Base-by-base conservation (phyloP, 306 rosid genomes). In the Neltuma alba region DNA sequence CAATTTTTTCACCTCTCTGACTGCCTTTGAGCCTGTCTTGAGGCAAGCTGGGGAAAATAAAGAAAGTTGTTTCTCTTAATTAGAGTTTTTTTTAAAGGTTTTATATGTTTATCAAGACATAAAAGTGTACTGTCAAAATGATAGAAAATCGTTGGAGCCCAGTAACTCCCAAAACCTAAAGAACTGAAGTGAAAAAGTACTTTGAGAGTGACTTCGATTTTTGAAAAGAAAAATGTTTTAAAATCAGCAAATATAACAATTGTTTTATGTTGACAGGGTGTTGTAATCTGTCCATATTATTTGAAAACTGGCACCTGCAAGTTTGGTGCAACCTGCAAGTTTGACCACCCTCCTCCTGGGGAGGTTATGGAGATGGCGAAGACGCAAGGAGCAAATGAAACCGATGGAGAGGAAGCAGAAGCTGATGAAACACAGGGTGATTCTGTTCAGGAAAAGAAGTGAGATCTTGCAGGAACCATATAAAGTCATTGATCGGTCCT, bases 331-430 rank as follows among this genome's bases (percentile, higher is more conserved):
- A 87, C 91, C 84, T 95, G 99, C 91, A 92, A 87, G 87, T 95
- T 95, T 75, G 98, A 95, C 81, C 99, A 95, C 84, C 99, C 98
- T 9, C 96, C 99, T 71, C 99, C 99, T 25, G 97, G 91, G 28
- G 99, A 95, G 88, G 98, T 89, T n/a, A 85, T 95, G 89, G 91
- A 87, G 79, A 76, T 85, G 81, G 89, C 89, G 45, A 72, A 87
- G 63, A 55, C 88, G 4, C 97, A 87, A 71, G 94, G 88, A 83
- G 79, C 83, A 47, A 68, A 88, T 30, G 27, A 80, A 34, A 9
- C 72, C 48, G 21, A 72, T 23, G 85, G 50, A 76, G 92, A 33
- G 42, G 90, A 89, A 60, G 87, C 50, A 41, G 33, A 75, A 47
- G 80, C 13, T 23, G 79, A 77, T 9, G 83, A 79, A 48, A 63